Conservation (phyloP, 768 basidiomycete species). For the Lactarius quietus region DNA sequence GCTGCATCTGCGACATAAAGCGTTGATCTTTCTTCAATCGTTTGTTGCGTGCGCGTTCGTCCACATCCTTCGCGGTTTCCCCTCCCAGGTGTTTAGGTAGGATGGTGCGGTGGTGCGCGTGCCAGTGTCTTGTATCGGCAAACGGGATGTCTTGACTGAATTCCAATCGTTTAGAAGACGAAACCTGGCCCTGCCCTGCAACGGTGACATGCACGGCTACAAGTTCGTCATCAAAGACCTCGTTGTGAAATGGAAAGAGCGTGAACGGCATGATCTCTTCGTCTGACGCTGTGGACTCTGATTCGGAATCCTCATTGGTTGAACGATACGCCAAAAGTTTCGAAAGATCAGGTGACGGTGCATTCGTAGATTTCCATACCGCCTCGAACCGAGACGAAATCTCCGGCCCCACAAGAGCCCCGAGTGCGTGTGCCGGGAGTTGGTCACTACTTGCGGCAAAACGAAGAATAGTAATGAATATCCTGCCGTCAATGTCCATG, state of each 20-base stretch:
- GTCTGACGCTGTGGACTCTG: slow-evolving; percentile 26
- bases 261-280: slow-evolving; percentile 1
- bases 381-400: slow-evolving; percentile 28
- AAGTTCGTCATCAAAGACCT: slow-evolving; percentile 42
- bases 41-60: slow-evolving; percentile 38
- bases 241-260: slow-evolving; percentile 39
- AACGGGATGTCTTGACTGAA: slow-evolving; percentile 42
- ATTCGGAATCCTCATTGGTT: neutral
- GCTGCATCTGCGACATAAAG: slow-evolving; percentile 53
- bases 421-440: slow-evolving; percentile 14
- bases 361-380: slow-evolving; percentile 29
- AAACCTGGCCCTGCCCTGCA: slow-evolving; percentile 25
- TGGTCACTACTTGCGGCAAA: slow-evolving; percentile 32
- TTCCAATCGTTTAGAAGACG: slow-evolving; percentile 32
- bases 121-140: slow-evolving; percentile 59
- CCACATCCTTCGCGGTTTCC: slow-evolving; percentile 32
- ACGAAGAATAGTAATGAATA: slow-evolving; percentile 46
- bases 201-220: slow-evolving; percentile 33
- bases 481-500: slow-evolving; percentile 51
- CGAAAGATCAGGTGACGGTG: slow-evolving; percentile 30
- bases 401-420: slow-evolving; percentile 33
- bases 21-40: slow-evolving; percentile 47
- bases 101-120: slow-evolving; percentile 45
- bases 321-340: slow-evolving; percentile 25
- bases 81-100: slow-evolving; percentile 56